Percentiles rank a stretch among this genome's conserved stretches.
Conservation (phyloP, 345 rosid genomes). For the Euphorbia tirucalli region DNA sequence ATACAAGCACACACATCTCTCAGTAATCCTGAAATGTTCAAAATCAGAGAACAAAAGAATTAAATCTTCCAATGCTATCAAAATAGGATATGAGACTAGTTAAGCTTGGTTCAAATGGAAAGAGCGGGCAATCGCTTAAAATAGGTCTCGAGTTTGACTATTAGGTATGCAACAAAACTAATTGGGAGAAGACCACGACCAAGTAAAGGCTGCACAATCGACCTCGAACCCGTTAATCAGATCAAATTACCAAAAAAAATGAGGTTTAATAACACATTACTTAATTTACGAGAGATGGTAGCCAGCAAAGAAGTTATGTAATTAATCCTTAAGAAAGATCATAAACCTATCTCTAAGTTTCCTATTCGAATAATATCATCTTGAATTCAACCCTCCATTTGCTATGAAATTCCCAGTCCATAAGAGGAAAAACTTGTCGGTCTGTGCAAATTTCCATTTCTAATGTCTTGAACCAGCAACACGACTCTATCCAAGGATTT, state of each 20-base stretch:
- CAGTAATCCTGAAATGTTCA: constrained; percentile 37
- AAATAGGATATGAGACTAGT: not conserved
- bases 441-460: not conserved
- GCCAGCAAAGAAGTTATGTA: not conserved
- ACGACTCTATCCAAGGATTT: too few species aligned
- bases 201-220: not conserved
- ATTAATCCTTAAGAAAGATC: not conserved
- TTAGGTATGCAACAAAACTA: not conserved
- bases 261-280: not conserved
- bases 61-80: not conserved
- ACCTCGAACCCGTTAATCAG: not conserved
- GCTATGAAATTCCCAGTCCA: too few species aligned
- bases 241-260: not conserved
- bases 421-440: not conserved
- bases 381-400: not conserved
- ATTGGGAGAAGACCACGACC: not conserved
- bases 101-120: not conserved
- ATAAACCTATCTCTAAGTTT: not conserved
- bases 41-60: not conserved
- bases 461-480: not conserved
- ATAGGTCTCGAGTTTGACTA: not conserved
- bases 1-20: constrained; percentile 14
- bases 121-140: not conserved
- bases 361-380: not conserved
- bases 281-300: not conserved